These are phyloP conservation scores for Fomitopsis pulvina DNA, from an alignment of 768 basidiomycete genomes.

Conservation along the genomic window DNA sequence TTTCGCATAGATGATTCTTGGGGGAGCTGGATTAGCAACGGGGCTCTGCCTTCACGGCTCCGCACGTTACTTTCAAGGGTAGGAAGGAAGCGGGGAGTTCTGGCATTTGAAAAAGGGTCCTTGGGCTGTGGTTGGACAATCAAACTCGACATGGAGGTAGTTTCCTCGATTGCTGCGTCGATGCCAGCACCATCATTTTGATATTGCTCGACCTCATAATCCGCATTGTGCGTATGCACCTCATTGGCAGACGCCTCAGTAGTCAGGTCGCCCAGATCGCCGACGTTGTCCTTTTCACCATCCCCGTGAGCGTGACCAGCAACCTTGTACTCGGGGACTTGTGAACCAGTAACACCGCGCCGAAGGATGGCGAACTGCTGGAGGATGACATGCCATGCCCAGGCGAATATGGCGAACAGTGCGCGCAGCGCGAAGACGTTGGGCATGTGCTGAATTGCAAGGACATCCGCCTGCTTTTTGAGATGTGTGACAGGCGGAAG, in stretches of 20 bases:
- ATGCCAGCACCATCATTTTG: background rate
- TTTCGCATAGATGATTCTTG: background rate
- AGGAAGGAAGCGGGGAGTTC: background rate
- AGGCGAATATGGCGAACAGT: background rate
- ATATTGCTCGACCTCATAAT: background rate
- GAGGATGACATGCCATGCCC: conserved; percentile 1
- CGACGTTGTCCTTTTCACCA: background rate
- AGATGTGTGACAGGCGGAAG: background rate
- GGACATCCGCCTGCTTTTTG: background rate
- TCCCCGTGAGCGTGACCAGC: background rate
- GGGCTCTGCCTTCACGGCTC: background rate
- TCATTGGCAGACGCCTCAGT: background rate
- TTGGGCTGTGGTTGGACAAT: background rate
- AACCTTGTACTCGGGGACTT: background rate
- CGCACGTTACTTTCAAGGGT: background rate
- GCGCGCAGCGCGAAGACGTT: background rate
- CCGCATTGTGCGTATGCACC: background rate
- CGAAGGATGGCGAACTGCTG: background rate
- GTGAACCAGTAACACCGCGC: background rate
- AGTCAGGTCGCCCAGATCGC: background rate
- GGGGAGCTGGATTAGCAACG: conserved; percentile 1
- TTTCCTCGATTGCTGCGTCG: too few species aligned
- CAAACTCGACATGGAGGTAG: too few species aligned
- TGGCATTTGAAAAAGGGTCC: background rate
- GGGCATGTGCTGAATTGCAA: background rate